phyloP scores from a whole-genome alignment of 345 rosid genomes.

The Populus simonii region DNA sequence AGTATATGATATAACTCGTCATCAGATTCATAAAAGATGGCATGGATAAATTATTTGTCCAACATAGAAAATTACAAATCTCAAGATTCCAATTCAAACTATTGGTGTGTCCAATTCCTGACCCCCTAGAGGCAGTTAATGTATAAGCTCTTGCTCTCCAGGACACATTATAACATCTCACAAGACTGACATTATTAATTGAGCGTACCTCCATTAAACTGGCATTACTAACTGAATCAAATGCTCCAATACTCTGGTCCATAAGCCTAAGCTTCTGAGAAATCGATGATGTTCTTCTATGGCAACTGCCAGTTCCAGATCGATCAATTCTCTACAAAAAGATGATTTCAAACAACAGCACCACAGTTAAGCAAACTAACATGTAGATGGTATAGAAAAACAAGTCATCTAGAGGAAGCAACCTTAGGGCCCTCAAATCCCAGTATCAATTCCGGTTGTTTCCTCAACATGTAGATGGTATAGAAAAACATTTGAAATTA shows the following conservation, averaged over 20 bases:
- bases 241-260: conserved; percentile 47
- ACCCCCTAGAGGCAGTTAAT: not conserved
- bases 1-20: not conserved
- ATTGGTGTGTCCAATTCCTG: not conserved
- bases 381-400: no score
- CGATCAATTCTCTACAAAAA: conserved; percentile 73
- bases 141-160: not conserved
- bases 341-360: conserved; percentile 13
- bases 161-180: not conserved
- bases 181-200: not conserved
- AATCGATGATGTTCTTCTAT: conserved; percentile 61
- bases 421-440: not conserved
- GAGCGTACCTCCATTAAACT: conserved; percentile 84
- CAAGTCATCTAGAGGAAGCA: no score
- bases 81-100: not conserved
- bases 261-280: conserved; percentile 62
- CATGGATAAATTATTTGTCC: not conserved
- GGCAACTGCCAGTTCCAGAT: conserved; percentile 74
- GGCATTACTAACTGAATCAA: conserved; percentile 72
- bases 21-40: not conserved
- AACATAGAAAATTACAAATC: not conserved
- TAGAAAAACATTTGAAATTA: not conserved
- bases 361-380: not conserved
- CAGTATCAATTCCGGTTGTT: not conserved
- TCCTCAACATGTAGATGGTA: not conserved